These are phyloP conservation scores for Dillenia turbinata DNA, from an alignment of 164 flowering plant species.

Conservation along the genomic window DNA sequence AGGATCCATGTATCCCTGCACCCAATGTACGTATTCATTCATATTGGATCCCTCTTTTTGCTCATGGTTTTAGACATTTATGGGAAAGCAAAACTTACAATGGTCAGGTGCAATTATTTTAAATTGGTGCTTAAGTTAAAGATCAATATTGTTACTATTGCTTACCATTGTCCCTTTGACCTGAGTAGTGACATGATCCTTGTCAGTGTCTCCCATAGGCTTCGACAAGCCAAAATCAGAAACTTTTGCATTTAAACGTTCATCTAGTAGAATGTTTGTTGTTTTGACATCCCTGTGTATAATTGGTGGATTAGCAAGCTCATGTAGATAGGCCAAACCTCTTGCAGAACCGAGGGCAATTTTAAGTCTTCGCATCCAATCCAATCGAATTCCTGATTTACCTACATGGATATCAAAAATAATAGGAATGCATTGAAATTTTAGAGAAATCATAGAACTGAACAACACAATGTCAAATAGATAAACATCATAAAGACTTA, in stretches of 20 bases:
- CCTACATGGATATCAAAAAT: constrained; percentile 16
- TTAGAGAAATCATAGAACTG: too few relatives aligned
- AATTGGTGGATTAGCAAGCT: constrained; percentile 39
- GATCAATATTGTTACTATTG: background rate
- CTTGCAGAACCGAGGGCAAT: constrained; percentile 39
- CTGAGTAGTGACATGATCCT: constrained; percentile 33
- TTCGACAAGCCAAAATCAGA: constrained; percentile 43
- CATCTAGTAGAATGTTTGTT: constrained; percentile 38
- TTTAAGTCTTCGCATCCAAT: constrained; percentile 35
- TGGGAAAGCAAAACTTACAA: too few relatives aligned
- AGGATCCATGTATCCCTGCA: constrained; percentile 76
- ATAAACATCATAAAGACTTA: too few relatives aligned
- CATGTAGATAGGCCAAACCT: constrained; percentile 40
- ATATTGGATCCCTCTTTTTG: too few relatives aligned
- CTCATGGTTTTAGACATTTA: too few relatives aligned
- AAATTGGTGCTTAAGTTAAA: background rate
- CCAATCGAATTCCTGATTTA: constrained; percentile 25
- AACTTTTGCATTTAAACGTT: constrained; percentile 33
- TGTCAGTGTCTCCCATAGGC: constrained; percentile 20
- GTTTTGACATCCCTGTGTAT: constrained; percentile 44
- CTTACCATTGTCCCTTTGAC: constrained; percentile 45
- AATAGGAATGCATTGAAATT: too few relatives aligned
- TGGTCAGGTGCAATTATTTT: too few relatives aligned
- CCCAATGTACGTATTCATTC: too few relatives aligned
- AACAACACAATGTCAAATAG: too few relatives aligned